Evolutionary conservation across 1,139 yeast species (phyloP).

Genomic region (Hansenula sp.): DNA sequence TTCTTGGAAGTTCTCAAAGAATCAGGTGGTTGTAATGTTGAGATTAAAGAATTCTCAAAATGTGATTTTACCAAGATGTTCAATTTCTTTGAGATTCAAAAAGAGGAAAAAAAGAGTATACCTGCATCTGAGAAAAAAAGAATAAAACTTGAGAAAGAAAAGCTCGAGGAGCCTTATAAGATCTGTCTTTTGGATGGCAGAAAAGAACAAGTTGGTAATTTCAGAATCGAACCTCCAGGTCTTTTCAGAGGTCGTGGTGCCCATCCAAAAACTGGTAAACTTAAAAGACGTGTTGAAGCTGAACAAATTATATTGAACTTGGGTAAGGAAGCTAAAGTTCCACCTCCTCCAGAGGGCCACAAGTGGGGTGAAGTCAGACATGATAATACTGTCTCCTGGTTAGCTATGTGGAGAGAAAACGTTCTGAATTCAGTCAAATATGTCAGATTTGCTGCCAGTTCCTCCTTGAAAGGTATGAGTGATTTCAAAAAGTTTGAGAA

Average conservation of each 20-base stretch:
- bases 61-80: slow-evolving; percentile 79
- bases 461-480: slow-evolving; percentile 86
- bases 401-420: slow-evolving; percentile 96
- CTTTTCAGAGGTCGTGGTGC: slow-evolving; percentile 95
- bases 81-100: slow-evolving; percentile 63
- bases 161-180: slow-evolving; percentile 74
- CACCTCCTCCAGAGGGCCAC: slow-evolving; percentile 85
- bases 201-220: slow-evolving; percentile 89
- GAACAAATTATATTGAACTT: slow-evolving; percentile 86
- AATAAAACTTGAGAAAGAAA: slow-evolving; percentile 68
- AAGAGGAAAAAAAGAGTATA: slow-evolving; percentile 68
- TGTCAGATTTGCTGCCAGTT: slow-evolving; percentile 87
- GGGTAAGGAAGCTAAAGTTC: slow-evolving; percentile 67
- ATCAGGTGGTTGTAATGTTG: slow-evolving; percentile 56
- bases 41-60: slow-evolving; percentile 56
- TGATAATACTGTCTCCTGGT: slow-evolving; percentile 91
- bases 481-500: slow-evolving; percentile 92
- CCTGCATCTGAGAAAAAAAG: slow-evolving; percentile 70
- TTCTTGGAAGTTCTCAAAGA: slow-evolving; percentile 67
- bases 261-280: slow-evolving; percentile 91
- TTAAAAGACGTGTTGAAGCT: slow-evolving; percentile 78
- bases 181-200: slow-evolving; percentile 82
- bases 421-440: slow-evolving; percentile 80
- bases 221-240: slow-evolving; percentile 94
- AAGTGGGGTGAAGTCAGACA: slow-evolving; percentile 86